phyloP scores from a whole-genome alignment of 495 filamentous ascomycete species.

The Cryomyces minteri region DNA sequence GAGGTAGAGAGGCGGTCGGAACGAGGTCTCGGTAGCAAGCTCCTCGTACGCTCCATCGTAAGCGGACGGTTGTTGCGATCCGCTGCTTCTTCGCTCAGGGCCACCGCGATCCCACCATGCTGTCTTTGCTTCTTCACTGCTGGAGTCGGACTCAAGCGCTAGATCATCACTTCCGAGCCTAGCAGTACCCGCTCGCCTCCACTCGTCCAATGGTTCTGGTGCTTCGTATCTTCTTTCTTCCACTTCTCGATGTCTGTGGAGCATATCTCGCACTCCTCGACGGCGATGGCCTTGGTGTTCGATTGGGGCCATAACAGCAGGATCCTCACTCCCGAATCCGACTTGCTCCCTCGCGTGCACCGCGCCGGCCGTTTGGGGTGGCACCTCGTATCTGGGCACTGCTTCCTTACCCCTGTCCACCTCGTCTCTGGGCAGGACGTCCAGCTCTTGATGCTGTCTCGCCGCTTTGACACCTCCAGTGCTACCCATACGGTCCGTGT shows the following conservation, averaged over 20 bases:
- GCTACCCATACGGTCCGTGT: constrained; percentile 10
- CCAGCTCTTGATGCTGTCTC: constrained; percentile 2
- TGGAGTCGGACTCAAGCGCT: constrained; percentile 8
- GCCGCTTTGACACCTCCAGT: constrained; percentile 1
- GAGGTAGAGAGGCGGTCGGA: constrained; percentile 67
- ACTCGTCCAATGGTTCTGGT: constrained; percentile 17
- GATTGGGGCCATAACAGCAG: neutral
- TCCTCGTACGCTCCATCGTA: constrained; percentile 18
- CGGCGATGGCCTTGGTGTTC: constrained; percentile 5
- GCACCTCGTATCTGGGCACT: constrained; percentile 4
- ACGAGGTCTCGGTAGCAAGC: constrained; percentile 32
- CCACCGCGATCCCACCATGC: constrained; percentile 18
- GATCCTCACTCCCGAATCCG: constrained; percentile 8
- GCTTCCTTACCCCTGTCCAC: constrained; percentile 7
- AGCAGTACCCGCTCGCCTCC: constrained; percentile 12
- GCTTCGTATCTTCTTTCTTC: constrained; percentile 11
- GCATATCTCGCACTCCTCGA: constrained; percentile 6
- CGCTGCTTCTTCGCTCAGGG: constrained; percentile 5
- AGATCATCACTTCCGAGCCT: constrained; percentile 12
- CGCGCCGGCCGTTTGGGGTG: constrained; percentile 12
- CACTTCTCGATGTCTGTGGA: constrained; percentile 13
- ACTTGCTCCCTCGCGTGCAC: constrained; percentile 10
- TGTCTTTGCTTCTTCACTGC: constrained; percentile 1
- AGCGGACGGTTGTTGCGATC: neutral
- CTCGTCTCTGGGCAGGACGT: constrained; percentile 6